Conservation (phyloP, 1,284 basidiomycete genomes). For the Entoloma clypeatum region DNA sequence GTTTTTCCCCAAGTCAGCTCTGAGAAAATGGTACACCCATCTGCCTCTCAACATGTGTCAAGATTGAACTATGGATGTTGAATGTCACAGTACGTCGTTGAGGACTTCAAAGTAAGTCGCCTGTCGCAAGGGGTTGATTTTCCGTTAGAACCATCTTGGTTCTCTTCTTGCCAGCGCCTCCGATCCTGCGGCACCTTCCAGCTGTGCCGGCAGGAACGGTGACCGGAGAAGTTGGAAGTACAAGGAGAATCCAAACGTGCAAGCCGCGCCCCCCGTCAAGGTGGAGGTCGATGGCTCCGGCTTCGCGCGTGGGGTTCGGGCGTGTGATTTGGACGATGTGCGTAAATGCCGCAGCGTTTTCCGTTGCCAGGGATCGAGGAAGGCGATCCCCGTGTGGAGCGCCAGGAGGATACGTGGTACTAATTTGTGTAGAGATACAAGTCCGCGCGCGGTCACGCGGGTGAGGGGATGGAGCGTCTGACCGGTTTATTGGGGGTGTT, state of each 20-base stretch:
- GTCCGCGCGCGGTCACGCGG: constrained; percentile 5
- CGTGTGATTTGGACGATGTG: constrained; percentile 17
- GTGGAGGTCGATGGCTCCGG: constrained; percentile 12
- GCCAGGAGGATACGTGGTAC: constrained; percentile 16
- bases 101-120: constrained; percentile 22
- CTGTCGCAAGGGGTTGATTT: constrained; percentile 13
- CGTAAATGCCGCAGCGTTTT: constrained; percentile 16
- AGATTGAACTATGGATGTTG: too few species aligned
- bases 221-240: too few species aligned
- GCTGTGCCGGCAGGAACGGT: background rate
- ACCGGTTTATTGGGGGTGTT: background rate
- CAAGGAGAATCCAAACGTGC: constrained; percentile 9
- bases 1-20: too few species aligned
- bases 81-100: too few species aligned
- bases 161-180: background rate
- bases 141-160: constrained; percentile 13
- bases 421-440: constrained; percentile 12
- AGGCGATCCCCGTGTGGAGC: constrained; percentile 11
- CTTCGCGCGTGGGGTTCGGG: background rate
- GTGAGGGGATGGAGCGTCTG: constrained; percentile 12
- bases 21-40: too few species aligned
- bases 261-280: constrained; percentile 11
- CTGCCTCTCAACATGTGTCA: too few species aligned
- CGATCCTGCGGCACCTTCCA: background rate
- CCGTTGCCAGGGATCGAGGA: constrained; percentile 10